These are phyloP conservation scores for Pedinophyceae sp. DNA, from an alignment of 139 green algal species.

Conservation along the genomic window DNA sequence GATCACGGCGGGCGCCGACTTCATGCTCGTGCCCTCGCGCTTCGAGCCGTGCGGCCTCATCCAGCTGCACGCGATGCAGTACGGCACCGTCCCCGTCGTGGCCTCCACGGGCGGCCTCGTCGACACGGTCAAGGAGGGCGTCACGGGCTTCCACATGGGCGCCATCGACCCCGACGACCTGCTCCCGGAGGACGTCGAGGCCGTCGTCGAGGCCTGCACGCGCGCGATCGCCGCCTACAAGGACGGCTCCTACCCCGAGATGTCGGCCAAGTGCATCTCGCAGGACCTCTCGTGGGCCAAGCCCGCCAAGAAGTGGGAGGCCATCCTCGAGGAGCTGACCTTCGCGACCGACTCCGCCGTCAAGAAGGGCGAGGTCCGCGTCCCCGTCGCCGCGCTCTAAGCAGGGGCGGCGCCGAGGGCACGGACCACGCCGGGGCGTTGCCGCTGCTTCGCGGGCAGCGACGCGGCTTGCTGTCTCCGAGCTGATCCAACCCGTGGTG, in stretches of 20 bases:
- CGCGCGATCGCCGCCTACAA: slow-evolving; percentile 33
- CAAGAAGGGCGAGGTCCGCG: slow-evolving; percentile 11
- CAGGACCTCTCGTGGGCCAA: slow-evolving; percentile 86
- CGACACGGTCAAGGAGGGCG: slow-evolving; percentile 94
- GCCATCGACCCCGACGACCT: slow-evolving; percentile 62
- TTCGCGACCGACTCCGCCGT: background rate
- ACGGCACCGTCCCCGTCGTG: slow-evolving; percentile 87
- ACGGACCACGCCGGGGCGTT: no score
- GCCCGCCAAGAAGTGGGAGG: slow-evolving; percentile 88
- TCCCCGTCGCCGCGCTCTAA: no score
- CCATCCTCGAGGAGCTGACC: slow-evolving; percentile 48
- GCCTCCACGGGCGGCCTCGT: slow-evolving; percentile 90
- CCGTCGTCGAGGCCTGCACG: slow-evolving; percentile 34
- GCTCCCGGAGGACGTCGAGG: slow-evolving; percentile 49
- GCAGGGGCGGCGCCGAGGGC: no score
- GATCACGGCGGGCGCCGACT: slow-evolving; percentile 87
- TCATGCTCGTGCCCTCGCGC: slow-evolving; percentile 88
- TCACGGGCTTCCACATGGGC: slow-evolving; percentile 97
- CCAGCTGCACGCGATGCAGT: slow-evolving; percentile 61
- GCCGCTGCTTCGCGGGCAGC: no score
- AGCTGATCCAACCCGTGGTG: no score
- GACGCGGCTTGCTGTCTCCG: no score
- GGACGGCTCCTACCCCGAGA: slow-evolving; percentile 59
- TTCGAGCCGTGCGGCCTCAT: slow-evolving; percentile 97
- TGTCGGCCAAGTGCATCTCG: slow-evolving; percentile 75